A percentile compares a stretch with the other conserved stretches of the same genome.
Conservation (phyloP, 345 rosid species). For the Salix dunnii region DNA sequence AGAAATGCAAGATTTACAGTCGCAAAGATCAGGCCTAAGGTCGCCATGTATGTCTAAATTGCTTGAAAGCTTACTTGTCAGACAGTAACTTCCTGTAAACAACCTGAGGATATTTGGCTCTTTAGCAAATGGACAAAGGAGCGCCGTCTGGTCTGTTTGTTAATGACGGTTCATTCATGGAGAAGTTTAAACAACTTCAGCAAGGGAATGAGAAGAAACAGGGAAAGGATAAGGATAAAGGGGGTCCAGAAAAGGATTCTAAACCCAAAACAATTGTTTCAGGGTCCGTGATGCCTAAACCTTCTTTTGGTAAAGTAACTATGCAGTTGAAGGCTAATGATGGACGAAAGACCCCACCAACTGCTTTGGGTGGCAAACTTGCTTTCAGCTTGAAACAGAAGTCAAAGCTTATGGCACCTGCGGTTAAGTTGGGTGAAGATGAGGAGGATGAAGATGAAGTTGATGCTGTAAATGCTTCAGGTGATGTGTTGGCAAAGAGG, state of each 20-base stretch:
- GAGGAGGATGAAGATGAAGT: slow-evolving; percentile 76
- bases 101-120: slow-evolving; percentile 26
- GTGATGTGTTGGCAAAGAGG: slow-evolving; percentile 56
- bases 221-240: slow-evolving; percentile 31
- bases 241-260: slow-evolving; percentile 45
- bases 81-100: slow-evolving; percentile 44
- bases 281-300: slow-evolving; percentile 46
- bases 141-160: slow-evolving; percentile 73
- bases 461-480: slow-evolving; percentile 40
- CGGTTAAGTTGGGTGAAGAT: slow-evolving; percentile 72
- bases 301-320: slow-evolving; percentile 35
- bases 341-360: slow-evolving; percentile 34
- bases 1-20: neutral
- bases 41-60: slow-evolving; percentile 25
- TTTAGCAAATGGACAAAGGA: slow-evolving; percentile 67
- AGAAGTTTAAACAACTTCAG: slow-evolving; percentile 94
- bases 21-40: neutral
- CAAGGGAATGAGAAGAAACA: slow-evolving; percentile 57
- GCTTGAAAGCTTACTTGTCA: slow-evolving; percentile 54
- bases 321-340: slow-evolving; percentile 49
- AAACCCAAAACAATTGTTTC: slow-evolving; percentile 56
- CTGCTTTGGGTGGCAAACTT: slow-evolving; percentile 69
- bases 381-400: slow-evolving; percentile 97
- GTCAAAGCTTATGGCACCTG: slow-evolving; percentile 83
- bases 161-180: slow-evolving; percentile 99